A percentile compares a stretch with the other conserved stretches of the same genome.
These are phyloP conservation scores for Phytophthora pinifolia DNA, from an alignment of 352 stramenopile species.

Conservation along the genomic window DNA sequence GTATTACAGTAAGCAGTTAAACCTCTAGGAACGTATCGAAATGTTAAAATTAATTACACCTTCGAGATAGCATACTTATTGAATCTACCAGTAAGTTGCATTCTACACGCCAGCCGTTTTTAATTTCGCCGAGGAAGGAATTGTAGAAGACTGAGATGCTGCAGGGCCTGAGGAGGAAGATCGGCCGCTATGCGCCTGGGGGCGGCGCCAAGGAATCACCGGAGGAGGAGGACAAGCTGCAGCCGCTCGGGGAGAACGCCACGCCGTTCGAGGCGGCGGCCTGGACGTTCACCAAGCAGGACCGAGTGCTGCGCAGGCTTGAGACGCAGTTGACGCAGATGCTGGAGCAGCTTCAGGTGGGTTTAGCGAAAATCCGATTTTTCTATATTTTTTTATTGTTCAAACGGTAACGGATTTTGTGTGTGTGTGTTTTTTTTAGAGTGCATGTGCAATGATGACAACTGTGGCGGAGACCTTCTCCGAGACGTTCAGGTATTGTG, in stretches of 20 bases:
- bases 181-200: constrained; percentile 40
- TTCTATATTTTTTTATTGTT: constrained; percentile 1
- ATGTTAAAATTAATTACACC: too few relatives aligned
- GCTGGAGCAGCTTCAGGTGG: constrained; percentile 59
- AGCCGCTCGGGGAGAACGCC: constrained; percentile 20
- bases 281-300: constrained; percentile 56
- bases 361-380: neutral
- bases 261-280: constrained; percentile 33
- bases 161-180: constrained; percentile 64
- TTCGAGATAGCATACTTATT: too few relatives aligned
- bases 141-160: constrained; percentile 34
- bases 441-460: constrained; percentile 44
- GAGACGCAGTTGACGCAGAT: constrained; percentile 52
- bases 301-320: constrained; percentile 46
- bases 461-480: constrained; percentile 57
- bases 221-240: neutral
- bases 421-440: constrained; percentile 22
- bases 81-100: too few relatives aligned
- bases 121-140: too few relatives aligned
- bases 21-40: too few relatives aligned
- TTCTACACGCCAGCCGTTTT: too few relatives aligned
- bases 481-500: constrained; percentile 43
- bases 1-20: too few relatives aligned
- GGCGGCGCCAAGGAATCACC: constrained; percentile 17
- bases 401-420: neutral